phyloP scores from a whole-genome alignment of 495 filamentous ascomycete species.

The Penicillium mononematosum region DNA sequence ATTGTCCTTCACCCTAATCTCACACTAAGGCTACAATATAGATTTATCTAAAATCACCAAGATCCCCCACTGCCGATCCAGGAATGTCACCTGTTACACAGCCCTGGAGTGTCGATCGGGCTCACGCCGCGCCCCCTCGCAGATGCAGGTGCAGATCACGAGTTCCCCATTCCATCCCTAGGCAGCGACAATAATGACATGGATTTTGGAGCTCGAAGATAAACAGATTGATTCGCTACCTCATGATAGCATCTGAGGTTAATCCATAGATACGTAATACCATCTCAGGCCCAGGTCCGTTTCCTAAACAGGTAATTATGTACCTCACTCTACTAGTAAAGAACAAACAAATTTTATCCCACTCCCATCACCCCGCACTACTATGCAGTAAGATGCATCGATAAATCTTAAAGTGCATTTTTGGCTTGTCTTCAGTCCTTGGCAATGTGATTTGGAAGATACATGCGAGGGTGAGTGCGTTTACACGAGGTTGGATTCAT shows the following conservation, averaged over 20 bases:
- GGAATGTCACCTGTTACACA: slow-evolving; percentile 9
- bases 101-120: not conserved
- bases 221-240: not conserved
- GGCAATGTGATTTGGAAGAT: too few relatives aligned
- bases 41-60: not conserved
- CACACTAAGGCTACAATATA: not conserved
- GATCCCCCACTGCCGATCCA: not conserved
- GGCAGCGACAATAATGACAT: not conserved
- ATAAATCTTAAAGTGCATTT: too few relatives aligned
- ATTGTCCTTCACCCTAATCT: not conserved
- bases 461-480: too few relatives aligned
- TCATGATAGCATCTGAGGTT: not conserved
- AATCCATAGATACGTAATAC: not conserved
- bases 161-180: not conserved
- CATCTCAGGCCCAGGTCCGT: not conserved
- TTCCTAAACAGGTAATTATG: not conserved
- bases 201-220: not conserved
- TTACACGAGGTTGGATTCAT: too few relatives aligned
- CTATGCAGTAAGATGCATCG: too few relatives aligned
- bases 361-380: not conserved
- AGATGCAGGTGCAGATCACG: not conserved
- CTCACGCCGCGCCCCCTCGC: slow-evolving; percentile 1
- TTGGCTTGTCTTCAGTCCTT: too few relatives aligned
- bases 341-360: not conserved
- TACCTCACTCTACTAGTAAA: not conserved